Conservation (phyloP, 1,139 yeast genomes). For the Trichomonascaceae sp. region DNA sequence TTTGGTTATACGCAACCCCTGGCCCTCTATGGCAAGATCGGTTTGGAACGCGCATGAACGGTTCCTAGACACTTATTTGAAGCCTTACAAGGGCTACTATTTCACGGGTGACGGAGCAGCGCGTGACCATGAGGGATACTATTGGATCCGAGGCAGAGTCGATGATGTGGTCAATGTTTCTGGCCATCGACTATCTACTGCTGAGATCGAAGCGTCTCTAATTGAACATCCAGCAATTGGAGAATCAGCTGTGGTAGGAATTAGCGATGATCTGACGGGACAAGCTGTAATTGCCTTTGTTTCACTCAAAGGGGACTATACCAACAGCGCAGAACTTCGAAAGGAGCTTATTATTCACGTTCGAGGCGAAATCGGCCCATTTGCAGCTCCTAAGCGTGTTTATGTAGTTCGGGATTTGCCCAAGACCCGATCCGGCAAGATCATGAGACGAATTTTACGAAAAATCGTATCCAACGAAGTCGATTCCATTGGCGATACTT, state of each 20-base stretch:
- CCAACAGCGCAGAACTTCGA: conserved; percentile 55
- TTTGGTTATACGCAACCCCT: conserved; percentile 75
- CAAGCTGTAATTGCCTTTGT: conserved; percentile 96
- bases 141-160: conserved; percentile 98
- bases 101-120: conserved; percentile 99
- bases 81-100: conserved; percentile 94
- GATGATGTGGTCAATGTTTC: conserved; percentile 97
- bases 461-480: conserved; percentile 86
- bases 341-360: conserved; percentile 82
- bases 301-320: conserved; percentile 59
- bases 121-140: conserved; percentile 93
- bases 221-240: conserved; percentile 74
- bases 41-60: conserved; percentile 89
- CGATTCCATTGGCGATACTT: conserved; percentile 87
- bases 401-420: conserved; percentile 87
- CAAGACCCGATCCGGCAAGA: conserved; percentile 97
- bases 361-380: conserved; percentile 93
- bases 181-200: conserved; percentile 95
- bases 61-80: conserved; percentile 87
- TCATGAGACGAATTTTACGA: conserved; percentile 96
- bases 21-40: conserved; percentile 99
- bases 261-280: conserved; percentile 91
- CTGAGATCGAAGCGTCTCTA: conserved; percentile 93
- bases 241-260: conserved; percentile 94
- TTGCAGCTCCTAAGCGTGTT: conserved; percentile 94